Percentiles rank a stretch among this genome's conserved stretches.
Conservation (phyloP, 352 stramenopile species). For the Pythium scleroteichum region DNA sequence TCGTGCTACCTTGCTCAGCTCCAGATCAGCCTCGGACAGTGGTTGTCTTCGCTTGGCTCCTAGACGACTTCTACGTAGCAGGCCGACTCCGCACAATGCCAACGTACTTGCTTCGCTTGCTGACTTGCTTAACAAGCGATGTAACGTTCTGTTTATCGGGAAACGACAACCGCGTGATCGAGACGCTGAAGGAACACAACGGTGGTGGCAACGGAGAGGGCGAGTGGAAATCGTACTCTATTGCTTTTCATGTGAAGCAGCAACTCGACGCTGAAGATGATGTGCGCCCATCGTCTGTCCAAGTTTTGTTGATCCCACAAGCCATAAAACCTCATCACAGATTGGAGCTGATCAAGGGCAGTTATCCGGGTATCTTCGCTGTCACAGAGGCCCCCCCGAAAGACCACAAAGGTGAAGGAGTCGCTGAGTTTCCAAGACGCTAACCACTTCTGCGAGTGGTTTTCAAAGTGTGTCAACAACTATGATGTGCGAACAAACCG, state of each 20-base stretch:
- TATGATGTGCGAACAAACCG: no score
- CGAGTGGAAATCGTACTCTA: constrained; percentile 39
- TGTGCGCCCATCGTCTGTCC: not conserved
- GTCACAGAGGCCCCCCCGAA: no score
- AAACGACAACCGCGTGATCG: constrained; percentile 34
- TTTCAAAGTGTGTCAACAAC: no score
- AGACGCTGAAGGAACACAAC: constrained; percentile 29
- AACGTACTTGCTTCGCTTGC: constrained; percentile 71
- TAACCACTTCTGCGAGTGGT: no score
- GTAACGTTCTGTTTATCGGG: constrained; percentile 54
- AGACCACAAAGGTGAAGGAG: no score
- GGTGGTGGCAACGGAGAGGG: constrained; percentile 15
- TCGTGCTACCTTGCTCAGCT: constrained; percentile 28
- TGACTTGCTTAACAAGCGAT: constrained; percentile 49
- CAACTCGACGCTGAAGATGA: constrained; percentile 27
- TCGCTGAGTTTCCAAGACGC: no score
- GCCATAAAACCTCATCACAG: no score
- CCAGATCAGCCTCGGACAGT: constrained; percentile 17
- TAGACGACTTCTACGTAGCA: constrained; percentile 44
- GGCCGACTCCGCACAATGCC: constrained; percentile 26
- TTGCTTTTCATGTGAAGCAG: constrained; percentile 34
- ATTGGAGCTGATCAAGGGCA: no score
- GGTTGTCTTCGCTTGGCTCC: constrained; percentile 66
- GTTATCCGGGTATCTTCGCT: no score
- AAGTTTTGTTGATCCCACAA: constrained; percentile 3